Evolutionary conservation across 176 grass and related monocot species (phyloP).

Genomic region (Carex kokanica): DNA sequence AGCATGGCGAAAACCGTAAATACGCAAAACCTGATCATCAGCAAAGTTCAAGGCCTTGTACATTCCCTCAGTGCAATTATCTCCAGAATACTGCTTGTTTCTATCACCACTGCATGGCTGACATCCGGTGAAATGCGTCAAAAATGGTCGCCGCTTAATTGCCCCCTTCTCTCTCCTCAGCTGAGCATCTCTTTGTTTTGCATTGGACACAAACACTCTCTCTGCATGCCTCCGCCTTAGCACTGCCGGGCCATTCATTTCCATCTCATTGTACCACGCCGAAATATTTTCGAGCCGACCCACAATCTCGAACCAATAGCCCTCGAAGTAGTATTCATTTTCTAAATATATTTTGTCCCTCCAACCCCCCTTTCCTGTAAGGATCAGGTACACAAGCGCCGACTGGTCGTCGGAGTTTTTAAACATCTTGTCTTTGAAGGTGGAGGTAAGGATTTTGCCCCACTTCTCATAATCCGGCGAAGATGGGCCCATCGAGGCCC

Average conservation of each 20-base stretch:
- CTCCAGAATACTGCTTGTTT: constrained; percentile 60
- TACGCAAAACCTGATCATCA: constrained; percentile 72
- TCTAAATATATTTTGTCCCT: constrained; percentile 64
- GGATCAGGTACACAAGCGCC: not conserved
- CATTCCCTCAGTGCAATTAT: constrained; percentile 62
- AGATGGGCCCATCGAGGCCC: constrained; percentile 17
- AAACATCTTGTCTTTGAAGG: constrained; percentile 66
- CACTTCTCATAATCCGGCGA: constrained; percentile 21
- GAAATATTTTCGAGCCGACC: constrained; percentile 51
- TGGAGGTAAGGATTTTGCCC: constrained; percentile 41
- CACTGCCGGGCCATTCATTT: constrained; percentile 25
- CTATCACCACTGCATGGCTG: constrained; percentile 78
- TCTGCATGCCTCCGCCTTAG: constrained; percentile 58
- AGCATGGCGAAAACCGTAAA: constrained; percentile 63
- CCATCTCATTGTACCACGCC: constrained; percentile 42
- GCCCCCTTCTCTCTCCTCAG: constrained; percentile 30
- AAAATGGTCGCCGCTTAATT: constrained; percentile 52
- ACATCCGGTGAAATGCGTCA: constrained; percentile 91
- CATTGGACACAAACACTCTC: constrained; percentile 28
- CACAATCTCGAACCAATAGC: constrained; percentile 83
- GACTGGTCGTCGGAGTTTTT: constrained; percentile 61
- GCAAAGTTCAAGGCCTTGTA: constrained; percentile 72
- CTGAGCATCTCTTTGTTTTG: constrained; percentile 28
- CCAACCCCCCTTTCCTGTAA: constrained; percentile 42
- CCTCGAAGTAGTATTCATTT: constrained; percentile 64